phyloP scores from a whole-genome alignment of 768 basidiomycete species.

The Calocybe indica region DNA sequence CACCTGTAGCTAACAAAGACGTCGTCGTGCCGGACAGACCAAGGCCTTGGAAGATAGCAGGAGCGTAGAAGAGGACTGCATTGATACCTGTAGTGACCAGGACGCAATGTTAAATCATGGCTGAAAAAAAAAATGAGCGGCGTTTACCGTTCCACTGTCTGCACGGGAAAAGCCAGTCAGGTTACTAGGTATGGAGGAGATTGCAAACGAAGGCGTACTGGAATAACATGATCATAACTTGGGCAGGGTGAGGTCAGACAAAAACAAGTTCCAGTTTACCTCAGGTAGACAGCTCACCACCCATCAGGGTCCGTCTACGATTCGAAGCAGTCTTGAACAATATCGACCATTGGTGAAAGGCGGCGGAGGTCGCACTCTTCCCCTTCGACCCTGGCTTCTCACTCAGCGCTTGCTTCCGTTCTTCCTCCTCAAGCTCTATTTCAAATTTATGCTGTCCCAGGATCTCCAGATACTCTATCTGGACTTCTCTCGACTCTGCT shows the following conservation, averaged over 20 bases:
- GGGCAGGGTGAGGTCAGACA: too few relatives aligned
- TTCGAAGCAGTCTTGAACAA: too few relatives aligned
- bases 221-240: too few relatives aligned
- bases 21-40: constrained; percentile 33
- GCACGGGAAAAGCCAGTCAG: not conserved
- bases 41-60: constrained; percentile 31
- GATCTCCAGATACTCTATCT: constrained; percentile 33
- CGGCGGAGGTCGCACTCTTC: constrained; percentile 3
- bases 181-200: too few relatives aligned
- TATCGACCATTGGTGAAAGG: too few relatives aligned
- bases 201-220: too few relatives aligned
- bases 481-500: constrained; percentile 22
- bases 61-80: constrained; percentile 14
- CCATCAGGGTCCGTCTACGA: too few relatives aligned
- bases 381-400: constrained; percentile 20
- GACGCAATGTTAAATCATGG: not conserved
- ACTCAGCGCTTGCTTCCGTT: constrained; percentile 9
- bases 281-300: too few relatives aligned
- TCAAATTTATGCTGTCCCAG: constrained; percentile 16
- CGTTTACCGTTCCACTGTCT: constrained; percentile 6
- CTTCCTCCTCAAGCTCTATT: constrained; percentile 7
- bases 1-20: constrained; percentile 34
- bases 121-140: not conserved
- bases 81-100: too few relatives aligned
- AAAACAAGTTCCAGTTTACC: too few relatives aligned